A percentile compares a stretch with the other conserved stretches of the same genome.
Conservation (phyloP, 2,329 filamentous ascomycete species). For the Hymenoscyphus salicellus region DNA sequence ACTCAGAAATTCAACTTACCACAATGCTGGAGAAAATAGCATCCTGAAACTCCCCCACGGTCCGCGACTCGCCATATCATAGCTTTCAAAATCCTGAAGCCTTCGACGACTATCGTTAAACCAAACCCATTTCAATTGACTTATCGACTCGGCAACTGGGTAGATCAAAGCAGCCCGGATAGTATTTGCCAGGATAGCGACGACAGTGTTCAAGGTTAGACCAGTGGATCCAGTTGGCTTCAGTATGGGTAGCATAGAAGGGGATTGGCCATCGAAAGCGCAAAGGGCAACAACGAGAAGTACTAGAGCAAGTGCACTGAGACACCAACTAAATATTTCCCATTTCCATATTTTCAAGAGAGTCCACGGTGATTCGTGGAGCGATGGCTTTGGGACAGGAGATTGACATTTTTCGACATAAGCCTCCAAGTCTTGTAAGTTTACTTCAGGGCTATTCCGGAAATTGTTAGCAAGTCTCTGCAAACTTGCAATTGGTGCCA, state of each 20-base stretch:
- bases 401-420: no score
- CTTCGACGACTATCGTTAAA: slow-evolving; percentile 5
- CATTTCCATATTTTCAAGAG: background rate
- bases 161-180: slow-evolving; percentile 8
- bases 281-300: background rate
- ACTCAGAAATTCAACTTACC: background rate
- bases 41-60: slow-evolving; percentile 3
- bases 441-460: no score
- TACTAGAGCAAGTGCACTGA: background rate
- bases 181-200: slow-evolving; percentile 10
- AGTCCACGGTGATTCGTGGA: background rate
- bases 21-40: background rate
- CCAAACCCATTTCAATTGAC: slow-evolving; percentile 17
- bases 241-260: background rate
- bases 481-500: no score
- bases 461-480: no score
- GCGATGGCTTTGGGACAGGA: no score
- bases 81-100: slow-evolving; percentile 10
- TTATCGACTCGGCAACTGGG: slow-evolving; percentile 11
- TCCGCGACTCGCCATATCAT: slow-evolving; percentile 13
- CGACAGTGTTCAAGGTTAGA: slow-evolving; percentile 11
- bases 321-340: background rate
- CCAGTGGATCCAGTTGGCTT: background rate
- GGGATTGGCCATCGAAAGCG: background rate
- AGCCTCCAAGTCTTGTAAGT: no score